Conservation (phyloP, 2,329 filamentous ascomycete genomes). For the Pseudogymnoascus sp. region DNA sequence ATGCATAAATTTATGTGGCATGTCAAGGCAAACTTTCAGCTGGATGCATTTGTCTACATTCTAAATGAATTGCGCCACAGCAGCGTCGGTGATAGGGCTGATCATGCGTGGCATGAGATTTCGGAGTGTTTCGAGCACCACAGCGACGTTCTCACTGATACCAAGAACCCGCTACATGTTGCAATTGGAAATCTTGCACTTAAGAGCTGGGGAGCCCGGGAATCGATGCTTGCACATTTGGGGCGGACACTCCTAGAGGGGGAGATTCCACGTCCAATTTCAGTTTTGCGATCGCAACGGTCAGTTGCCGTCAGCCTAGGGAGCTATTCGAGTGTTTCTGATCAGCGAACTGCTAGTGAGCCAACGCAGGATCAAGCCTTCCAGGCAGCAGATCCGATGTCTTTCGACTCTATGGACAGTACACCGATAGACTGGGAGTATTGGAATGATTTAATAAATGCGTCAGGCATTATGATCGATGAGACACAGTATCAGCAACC, state of each 20-base stretch:
- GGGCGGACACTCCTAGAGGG: constrained; percentile 10
- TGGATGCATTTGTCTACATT: constrained; percentile 29
- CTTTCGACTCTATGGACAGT: constrained; percentile 16
- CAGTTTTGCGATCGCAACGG: constrained; percentile 18
- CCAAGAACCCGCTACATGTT: constrained; percentile 21
- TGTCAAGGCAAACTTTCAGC: constrained; percentile 27
- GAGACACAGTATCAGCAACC: constrained; percentile 1
- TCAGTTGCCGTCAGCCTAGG: constrained; percentile 12
- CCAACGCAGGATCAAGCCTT: constrained; percentile 7
- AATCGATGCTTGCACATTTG: constrained; percentile 16
- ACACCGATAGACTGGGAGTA: constrained; percentile 25
- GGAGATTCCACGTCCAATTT: constrained; percentile 17
- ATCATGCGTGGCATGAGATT: constrained; percentile 26
- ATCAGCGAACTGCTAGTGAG: constrained; percentile 11
- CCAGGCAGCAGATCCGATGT: constrained; percentile 14
- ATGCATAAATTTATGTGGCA: constrained; percentile 29
- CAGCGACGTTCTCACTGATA: constrained; percentile 22
- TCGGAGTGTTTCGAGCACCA: constrained; percentile 24
- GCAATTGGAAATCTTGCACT: constrained; percentile 24
- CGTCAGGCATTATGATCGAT: not conserved
- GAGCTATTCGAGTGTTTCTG: not conserved
- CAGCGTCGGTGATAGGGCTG: constrained; percentile 22
- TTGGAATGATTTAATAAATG: constrained; percentile 25
- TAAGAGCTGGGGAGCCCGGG: constrained; percentile 25
- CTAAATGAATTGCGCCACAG: constrained; percentile 27